These are phyloP conservation scores for Cornus suecica DNA, from an alignment of 148 eudicot genomes.

Conservation along the genomic window DNA sequence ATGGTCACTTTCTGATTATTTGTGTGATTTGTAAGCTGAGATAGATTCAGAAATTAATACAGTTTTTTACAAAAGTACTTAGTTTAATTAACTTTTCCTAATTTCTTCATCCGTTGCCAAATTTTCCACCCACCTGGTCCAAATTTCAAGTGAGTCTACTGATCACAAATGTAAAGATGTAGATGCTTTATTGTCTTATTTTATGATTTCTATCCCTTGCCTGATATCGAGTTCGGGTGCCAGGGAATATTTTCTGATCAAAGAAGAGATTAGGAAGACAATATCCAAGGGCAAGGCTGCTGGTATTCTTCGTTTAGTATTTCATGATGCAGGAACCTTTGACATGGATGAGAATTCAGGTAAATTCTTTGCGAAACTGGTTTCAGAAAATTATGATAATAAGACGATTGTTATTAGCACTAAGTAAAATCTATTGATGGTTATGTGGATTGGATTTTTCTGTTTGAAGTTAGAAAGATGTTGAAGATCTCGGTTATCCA, in stretches of 20 bases:
- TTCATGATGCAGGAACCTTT: slow-evolving; percentile 99
- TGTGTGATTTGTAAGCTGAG: neutral
- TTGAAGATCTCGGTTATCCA: neutral
- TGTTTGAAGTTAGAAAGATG: neutral
- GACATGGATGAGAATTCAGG: slow-evolving; percentile 62
- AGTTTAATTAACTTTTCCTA: neutral
- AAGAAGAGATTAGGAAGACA: slow-evolving; percentile 70
- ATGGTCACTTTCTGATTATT: neutral
- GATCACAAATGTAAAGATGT: neutral
- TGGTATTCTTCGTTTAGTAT: slow-evolving; percentile 90
- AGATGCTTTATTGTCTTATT: neutral
- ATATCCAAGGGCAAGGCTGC: slow-evolving; percentile 87
- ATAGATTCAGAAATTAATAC: neutral
- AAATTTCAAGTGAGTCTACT: neutral
- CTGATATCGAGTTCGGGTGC: slow-evolving; percentile 25
- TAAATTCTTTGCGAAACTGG: slow-evolving; percentile 21
- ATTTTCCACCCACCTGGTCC: neutral
- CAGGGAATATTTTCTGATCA: slow-evolving; percentile 40
- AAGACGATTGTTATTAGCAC: neutral
- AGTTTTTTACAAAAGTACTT: neutral
- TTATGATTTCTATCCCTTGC: neutral
- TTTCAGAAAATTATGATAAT: neutral
- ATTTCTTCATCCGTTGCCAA: neutral
- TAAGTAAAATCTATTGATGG: neutral
- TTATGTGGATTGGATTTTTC: neutral